Base-by-base conservation (phyloP, 352 stramenopile species). In the Phytophthora hybrid region DNA sequence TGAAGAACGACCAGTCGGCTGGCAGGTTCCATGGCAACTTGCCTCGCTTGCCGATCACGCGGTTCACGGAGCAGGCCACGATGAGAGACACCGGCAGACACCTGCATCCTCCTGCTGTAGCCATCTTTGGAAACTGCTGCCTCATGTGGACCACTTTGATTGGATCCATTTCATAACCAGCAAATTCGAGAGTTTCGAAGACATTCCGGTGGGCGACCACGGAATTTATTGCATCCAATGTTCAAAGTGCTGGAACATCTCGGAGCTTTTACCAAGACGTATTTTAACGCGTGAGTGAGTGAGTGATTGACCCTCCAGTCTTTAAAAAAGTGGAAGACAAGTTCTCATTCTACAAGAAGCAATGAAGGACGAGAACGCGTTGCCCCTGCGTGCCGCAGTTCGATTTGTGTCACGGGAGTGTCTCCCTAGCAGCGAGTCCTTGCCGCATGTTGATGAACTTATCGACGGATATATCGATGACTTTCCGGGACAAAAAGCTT, bases 1-100 rank as follows among this genome's bases (percentile, higher is more conserved):
- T 78, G 73, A 94, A 94, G 72, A 90, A 95, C 11, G 83, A 59
- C 88, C 88, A 95, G 63, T 95, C 88, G 2, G 73, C 75, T 13
- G 88, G 83, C 18, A 95, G 55, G 16, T 66, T 62, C 88, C 88
- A 95, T 21, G 88, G 88, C 47, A 93, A 68, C 19, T 59, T 73
- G 5, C 86, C 88, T 19, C 72, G 59, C 29, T 68, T 72, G 9
- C 88, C 88, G 59, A 93, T 95, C 44, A 84, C 83, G 53, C 84
- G 79, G 71, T 95, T 90, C 9, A 93, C 57, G 41, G 86, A 88
- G 64, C 85, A 92, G 7, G 88, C 88, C 16, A 82, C 83, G 59
- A 95, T 90, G 39, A 95, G 74, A 51, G 86, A 87, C 55, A 90
- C 79, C 0, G 78, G 85, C 49, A 86, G 66, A 21, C 57, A 59